Base-by-base conservation (phyloP, 495 filamentous ascomycete species). In the Penicillium bovifimosum region DNA sequence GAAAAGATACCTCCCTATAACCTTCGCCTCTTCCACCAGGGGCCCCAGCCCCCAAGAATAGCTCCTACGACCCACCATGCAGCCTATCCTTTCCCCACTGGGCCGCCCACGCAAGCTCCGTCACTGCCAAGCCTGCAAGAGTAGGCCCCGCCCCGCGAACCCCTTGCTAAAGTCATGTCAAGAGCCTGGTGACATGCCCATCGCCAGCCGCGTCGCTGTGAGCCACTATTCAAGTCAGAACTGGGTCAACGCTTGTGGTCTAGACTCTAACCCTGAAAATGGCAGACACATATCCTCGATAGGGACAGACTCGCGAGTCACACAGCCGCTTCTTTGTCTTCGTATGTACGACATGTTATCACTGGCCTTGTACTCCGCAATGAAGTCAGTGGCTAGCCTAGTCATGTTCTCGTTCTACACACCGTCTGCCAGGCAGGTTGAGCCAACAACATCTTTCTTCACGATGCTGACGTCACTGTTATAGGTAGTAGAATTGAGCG, bases 91-190 rank as follows among this genome's bases (percentile, higher is more conserved):
- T 50, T 33, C 48, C 38, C 17, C 5, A 16, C 48, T 50, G 1
- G 36, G 48, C 1, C 9, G 36, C 27, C 48, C 39, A 41, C 48
- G 48, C 48, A 50, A 50, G 48, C 38, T 34, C 13, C 8, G 11
- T 32, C 39, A 50, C 48, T 34, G 48, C 48, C 28, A 41, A 42
- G 38, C 34, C 34, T 11, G 9, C 14, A 48, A 26, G 18, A 38
- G 13, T 29, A 9, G 32, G 16, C 13, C 24, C 11, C 28, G 18
- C 35, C 10, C 13, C 17, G 18, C 29, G 32, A 9, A 16, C 33
- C 32, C 32, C 18, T 28, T 47, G n/a, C 43, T n/a, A 41, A 9
- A 41, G 5, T n/a, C 6, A 34, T 41, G 38, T 28, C 38, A 50
- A 50, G 39, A 3, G 16, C 29, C 26, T 41, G n/a, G 20, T 34